phyloP scores from a whole-genome alignment of 1,139 yeast genomes.

The Maudiozyma humilis region DNA sequence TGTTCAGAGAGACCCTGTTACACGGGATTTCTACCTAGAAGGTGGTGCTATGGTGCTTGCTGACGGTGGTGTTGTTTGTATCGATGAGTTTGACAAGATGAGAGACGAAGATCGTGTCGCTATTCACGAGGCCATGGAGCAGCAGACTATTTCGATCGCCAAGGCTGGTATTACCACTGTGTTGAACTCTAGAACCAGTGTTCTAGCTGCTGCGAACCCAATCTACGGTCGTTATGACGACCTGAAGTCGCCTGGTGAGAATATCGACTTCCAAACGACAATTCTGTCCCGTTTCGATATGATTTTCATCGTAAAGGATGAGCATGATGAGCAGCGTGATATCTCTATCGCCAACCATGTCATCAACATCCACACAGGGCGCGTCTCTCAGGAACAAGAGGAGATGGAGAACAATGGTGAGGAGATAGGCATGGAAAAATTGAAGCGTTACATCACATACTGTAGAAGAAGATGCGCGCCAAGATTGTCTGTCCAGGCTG shows the following conservation, averaged over 20 bases:
- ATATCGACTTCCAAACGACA: conserved; percentile 94
- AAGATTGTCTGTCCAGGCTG: conserved; percentile 77
- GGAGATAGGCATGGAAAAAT: conserved; percentile 80
- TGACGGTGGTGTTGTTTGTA: conserved; percentile 98
- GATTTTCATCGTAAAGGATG: conserved; percentile 96
- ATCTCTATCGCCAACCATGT: conserved; percentile 89
- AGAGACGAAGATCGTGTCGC: conserved; percentile 98
- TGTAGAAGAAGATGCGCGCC: conserved; percentile 92
- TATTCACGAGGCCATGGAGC: conserved; percentile 99
- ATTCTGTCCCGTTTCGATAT: conserved; percentile 95
- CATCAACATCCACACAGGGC: conserved; percentile 86
- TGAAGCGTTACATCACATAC: conserved; percentile 89
- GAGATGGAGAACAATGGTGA: conserved; percentile 43
- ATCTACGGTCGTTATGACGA: conserved; percentile 95
- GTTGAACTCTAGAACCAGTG: conserved; percentile 89
- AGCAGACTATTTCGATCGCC: conserved; percentile 97
- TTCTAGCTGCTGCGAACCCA: conserved; percentile 96
- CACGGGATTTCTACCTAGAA: conserved; percentile 89
- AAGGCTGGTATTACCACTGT: conserved; percentile 98
- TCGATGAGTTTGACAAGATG: conserved; percentile 98
- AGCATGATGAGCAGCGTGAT: conserved; percentile 81
- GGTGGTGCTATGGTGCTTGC: conserved; percentile 99
- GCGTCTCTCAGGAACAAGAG: conserved; percentile 39
- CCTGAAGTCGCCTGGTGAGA: conserved; percentile 92
- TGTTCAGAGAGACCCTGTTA: conserved; percentile 81